phyloP scores from a whole-genome alignment of 257 asterid species.

The Solanum rostratum region DNA sequence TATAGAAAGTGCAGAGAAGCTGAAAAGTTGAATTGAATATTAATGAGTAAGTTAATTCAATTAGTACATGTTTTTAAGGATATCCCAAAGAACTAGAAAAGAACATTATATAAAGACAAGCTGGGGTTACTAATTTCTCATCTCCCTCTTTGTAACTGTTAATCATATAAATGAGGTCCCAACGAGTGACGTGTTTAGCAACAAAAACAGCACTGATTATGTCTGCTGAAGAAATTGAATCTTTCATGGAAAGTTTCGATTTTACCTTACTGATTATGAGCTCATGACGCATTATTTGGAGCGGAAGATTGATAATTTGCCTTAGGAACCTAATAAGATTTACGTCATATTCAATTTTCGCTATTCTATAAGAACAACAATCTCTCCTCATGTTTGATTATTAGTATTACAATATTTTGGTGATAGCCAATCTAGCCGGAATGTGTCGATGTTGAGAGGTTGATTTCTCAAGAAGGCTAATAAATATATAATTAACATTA shows the following conservation, averaged over 20 bases:
- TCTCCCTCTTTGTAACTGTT: background rate
- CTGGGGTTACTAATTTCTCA: background rate
- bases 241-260: background rate
- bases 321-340: slow-evolving; percentile 2
- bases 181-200: background rate
- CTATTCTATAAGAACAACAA: too few relatives aligned
- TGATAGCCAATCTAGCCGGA: too few relatives aligned
- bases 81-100: background rate
- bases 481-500: too few relatives aligned
- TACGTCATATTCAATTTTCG: too few relatives aligned
- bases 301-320: background rate
- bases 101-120: background rate
- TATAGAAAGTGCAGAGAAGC: background rate
- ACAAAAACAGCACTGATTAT: background rate
- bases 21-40: background rate
- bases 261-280: slow-evolving; percentile 15
- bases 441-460: too few relatives aligned
- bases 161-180: background rate
- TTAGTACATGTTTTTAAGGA: background rate
- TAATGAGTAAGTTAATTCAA: background rate
- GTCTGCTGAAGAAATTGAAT: background rate
- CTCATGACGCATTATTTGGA: slow-evolving; percentile 4
- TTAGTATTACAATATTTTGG: too few relatives aligned
- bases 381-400: too few relatives aligned
- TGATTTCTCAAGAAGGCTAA: too few relatives aligned